Base-by-base conservation (phyloP, 768 basidiomycete species). In the Suillus alpinus region DNA sequence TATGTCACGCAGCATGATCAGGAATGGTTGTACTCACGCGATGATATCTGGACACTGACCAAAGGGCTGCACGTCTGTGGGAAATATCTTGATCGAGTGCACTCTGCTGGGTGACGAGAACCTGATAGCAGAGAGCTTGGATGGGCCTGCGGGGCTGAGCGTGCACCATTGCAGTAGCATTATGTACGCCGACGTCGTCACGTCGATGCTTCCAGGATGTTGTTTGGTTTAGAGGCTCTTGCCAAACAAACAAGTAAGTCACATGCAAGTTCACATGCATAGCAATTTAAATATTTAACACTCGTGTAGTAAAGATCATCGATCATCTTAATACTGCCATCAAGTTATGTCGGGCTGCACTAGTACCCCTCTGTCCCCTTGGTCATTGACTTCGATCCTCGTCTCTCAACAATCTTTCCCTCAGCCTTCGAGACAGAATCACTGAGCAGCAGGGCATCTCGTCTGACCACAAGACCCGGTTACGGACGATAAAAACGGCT, bases 151-250 rank as follows among this genome's bases (percentile, higher is more conserved):
- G 1, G 91, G 88, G 31, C 77, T 73, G 58, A 93, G 73, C 31
- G 81, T 84, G 50, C 82, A 85, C 86, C 87, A 92, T 66, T 88
- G 85, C 65, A 92, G 71, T 43, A 93, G 80, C 62, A 77, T 76
- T 79, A 81, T 82, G 13, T 52, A 59, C 41, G 13, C 8, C 16
- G 13, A 36, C 23, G 32, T 32, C 14, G 23, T 49, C 41, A 20
- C 12, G 44, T 49, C 16, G 50, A 6, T 34, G 32, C 47, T 18
- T 52, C 10, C 1, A 31, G 29, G 18, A 29, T 39, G 3, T 52
- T 40, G 39, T 55, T 39, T 39, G 31, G 37, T 8, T 43, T 57
- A 43, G 58, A 46, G 32, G 47, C 40, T 59, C 23, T 41, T 36
- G 36, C 26, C 26, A 41, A 59, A 55, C 44, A 44, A 41, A n/a